These are phyloP conservation scores for Serendipita indica DNA, from an alignment of 768 basidiomycete genomes.

Conservation along the genomic window DNA sequence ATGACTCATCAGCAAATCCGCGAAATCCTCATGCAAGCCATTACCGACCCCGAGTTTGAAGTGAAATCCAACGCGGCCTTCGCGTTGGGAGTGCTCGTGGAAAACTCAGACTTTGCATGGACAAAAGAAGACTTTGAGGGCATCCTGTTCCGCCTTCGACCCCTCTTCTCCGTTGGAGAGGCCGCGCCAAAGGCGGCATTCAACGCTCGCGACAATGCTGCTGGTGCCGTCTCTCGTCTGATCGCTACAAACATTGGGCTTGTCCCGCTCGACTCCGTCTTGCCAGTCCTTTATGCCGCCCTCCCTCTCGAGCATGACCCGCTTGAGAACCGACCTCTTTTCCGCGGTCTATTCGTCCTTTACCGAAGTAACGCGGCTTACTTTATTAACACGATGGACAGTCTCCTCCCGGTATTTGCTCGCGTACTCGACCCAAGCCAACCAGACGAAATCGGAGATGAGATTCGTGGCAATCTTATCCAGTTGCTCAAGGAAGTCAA, in stretches of 20 bases:
- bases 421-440: conserved; percentile 64
- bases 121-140: conserved; percentile 47
- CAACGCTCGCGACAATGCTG: conserved; percentile 94
- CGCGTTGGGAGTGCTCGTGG: conserved; percentile 79
- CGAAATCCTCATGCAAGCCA: conserved; percentile 69
- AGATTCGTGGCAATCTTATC: conserved; percentile 62
- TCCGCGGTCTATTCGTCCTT: conserved; percentile 77
- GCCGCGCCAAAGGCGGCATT: conserved; percentile 49
- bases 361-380: conserved; percentile 61
- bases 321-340: conserved; percentile 80
- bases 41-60: conserved; percentile 76
- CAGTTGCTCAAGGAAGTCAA: conserved; percentile 58
- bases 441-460: conserved; percentile 66
- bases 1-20: conserved; percentile 35
- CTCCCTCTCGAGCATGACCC: conserved; percentile 80
- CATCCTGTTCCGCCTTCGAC: conserved; percentile 64
- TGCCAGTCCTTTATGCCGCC: conserved; percentile 66
- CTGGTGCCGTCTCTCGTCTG: conserved; percentile 80
- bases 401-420: conserved; percentile 62
- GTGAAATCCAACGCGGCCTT: conserved; percentile 95
- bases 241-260: conserved; percentile 64
- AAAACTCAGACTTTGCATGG: conserved; percentile 46
- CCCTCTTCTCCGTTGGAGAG: conserved; percentile 55
- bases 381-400: conserved; percentile 63
- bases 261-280: conserved; percentile 69